phyloP scores from a whole-genome alignment of 495 filamentous ascomycete genomes.

The Darksidea phi region DNA sequence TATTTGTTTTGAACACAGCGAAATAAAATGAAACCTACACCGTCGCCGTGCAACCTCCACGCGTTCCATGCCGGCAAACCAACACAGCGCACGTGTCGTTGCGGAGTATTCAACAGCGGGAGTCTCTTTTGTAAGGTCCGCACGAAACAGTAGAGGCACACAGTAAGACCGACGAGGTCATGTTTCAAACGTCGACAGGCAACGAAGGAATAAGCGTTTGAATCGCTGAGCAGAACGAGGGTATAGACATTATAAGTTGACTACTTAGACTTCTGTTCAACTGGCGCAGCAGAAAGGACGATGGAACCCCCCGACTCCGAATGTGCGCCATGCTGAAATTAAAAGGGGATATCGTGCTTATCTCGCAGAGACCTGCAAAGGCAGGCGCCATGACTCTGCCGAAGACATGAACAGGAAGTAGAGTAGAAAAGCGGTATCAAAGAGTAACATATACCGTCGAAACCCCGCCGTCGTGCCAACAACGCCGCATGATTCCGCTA shows the following conservation, averaged over 20 bases:
- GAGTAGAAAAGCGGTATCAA: slow-evolving; percentile 8
- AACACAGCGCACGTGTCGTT: background rate
- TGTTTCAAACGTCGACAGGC: no score
- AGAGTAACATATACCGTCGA: background rate
- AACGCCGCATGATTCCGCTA: background rate
- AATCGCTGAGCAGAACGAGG: no score
- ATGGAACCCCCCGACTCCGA: slow-evolving; percentile 5
- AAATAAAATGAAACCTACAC: background rate
- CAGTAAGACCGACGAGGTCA: no score
- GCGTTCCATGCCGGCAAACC: background rate
- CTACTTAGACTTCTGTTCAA: background rate
- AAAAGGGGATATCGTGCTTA: slow-evolving; percentile 16
- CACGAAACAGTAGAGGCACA: no score
- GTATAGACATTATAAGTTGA: no score
- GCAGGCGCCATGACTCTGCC: slow-evolving; percentile 2
- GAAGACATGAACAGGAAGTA: slow-evolving; percentile 15
- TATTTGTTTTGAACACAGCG: background rate
- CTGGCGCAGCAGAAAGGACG: slow-evolving; percentile 4
- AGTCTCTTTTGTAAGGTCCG: no score
- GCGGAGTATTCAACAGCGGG: background rate
- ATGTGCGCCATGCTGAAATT: background rate
- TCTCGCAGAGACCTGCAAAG: slow-evolving; percentile 7
- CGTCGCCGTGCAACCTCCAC: background rate
- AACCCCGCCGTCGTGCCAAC: background rate
- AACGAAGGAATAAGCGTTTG: no score